Percentiles rank a stretch among this genome's conserved stretches.
These are phyloP conservation scores for Blastobotrys parvus DNA, from an alignment of 805 yeast species.

Conservation along the genomic window DNA sequence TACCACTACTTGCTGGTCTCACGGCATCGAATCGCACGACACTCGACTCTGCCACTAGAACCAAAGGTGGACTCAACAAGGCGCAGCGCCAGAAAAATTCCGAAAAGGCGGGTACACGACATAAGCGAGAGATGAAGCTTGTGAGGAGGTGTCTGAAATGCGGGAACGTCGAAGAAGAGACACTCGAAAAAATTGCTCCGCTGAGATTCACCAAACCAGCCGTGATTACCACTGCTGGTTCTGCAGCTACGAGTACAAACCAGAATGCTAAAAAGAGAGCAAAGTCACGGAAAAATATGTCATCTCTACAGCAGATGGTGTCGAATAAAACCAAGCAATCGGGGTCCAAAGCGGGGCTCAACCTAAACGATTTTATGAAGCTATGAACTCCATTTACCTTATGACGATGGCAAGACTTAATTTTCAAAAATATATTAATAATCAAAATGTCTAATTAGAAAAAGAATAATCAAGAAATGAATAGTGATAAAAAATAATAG, in stretches of 20 bases:
- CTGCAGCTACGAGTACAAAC: too few relatives aligned
- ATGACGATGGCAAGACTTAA: too few relatives aligned
- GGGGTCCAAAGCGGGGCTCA: background rate
- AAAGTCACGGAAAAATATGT: constrained; percentile 6
- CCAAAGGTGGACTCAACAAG: constrained; percentile 5
- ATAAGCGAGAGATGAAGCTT: background rate
- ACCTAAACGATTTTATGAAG: constrained; percentile 2
- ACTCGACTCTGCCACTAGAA: background rate
- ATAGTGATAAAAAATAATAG: too few relatives aligned
- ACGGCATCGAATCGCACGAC: background rate
- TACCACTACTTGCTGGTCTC: constrained; percentile 8
- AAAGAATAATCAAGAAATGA: too few relatives aligned
- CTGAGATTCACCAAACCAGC: background rate
- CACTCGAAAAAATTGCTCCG: background rate
- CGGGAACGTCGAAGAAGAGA: background rate
- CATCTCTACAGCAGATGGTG: constrained; percentile 9
- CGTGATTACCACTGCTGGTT: background rate
- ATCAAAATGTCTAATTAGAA: too few relatives aligned
- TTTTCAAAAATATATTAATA: too few relatives aligned
- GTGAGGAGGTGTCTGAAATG: background rate
- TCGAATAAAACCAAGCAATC: constrained; percentile 6
- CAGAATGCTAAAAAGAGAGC: constrained; percentile 9
- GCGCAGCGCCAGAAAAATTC: constrained; percentile 1
- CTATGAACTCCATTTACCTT: too few relatives aligned
- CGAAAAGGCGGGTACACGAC: background rate